Base-by-base conservation (phyloP, 352 stramenopile genomes). In the Phytophthora pisi region DNA sequence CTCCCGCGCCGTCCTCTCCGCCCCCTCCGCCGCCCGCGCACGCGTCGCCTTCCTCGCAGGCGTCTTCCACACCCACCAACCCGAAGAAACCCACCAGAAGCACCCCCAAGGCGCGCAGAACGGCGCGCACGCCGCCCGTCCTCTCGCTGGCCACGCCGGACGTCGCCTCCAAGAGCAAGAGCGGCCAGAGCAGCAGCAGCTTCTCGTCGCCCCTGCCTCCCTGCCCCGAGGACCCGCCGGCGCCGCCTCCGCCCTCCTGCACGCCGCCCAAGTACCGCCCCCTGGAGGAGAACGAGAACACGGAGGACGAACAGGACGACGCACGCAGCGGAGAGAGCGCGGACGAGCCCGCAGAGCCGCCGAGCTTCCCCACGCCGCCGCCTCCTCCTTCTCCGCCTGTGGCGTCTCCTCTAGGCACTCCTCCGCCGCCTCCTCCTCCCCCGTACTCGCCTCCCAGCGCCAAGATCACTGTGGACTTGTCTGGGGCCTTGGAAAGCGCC, bases 131-230 rank as follows among this genome's bases (percentile, higher is more conserved):
- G 9, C 52, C 52, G 8, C 30, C 69, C 24, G 34, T 54, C 0
- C 40, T 68, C 16, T 18, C 26, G 18, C 13, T 61, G 13, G 46
- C 61, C 9, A 62, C 51, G 8, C 45, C 49, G 10, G 61, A 71
- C 60, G 34, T 15, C 34, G 10, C 34, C 34, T 15, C 34, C 34
- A 40, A 40, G 34, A 40, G 34, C 34, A 69, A 68, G 20, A 66
- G 72, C 58, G 64, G 42, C n/a, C 68, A 76, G 10, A 88, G 77
- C 67, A 88, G 83, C 47, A 84, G 76, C 47, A 40, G 34, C 34
- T 93, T 92, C 56, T 93, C 83, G 20, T 93, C 85, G 11, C 85
- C 85, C 10, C 64, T 93, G 51, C 85, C 85, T 20, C 85, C 85
- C 4, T 93, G 83, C 62, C 85, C 85, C 8, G 85, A 93, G 55